Base-by-base conservation (phyloP, 192 early-diverging fungal species). In the Ambispora gerdemannii region DNA sequence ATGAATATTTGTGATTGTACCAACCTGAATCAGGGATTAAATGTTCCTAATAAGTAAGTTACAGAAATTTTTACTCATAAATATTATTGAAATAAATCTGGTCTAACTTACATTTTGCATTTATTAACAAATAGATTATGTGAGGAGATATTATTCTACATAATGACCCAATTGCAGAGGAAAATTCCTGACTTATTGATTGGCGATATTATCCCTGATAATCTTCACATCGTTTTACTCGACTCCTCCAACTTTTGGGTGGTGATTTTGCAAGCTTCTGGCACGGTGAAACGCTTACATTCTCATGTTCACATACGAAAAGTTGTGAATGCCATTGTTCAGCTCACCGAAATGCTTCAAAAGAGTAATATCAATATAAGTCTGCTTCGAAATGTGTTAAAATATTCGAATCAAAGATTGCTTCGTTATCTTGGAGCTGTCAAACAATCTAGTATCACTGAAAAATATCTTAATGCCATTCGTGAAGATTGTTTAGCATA, bases 111-210 rank as follows among this genome's bases (percentile, higher is more conserved):
- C 24, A 24, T 1, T 13, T 20, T 20, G 1, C 6, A 13, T 28
- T 11, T 58, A 27, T 24, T 58, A 58, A 1, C 24, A 13, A 20
- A 1, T 58, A 58, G 55, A 20, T 58, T 58, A 27, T 58, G 55
- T 24, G 55, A 58, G 55, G 55, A 58, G 0, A 58, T 58, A 20
- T 28, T 58, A 58, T 4, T 58, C 1, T 58, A 58, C 24, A 58
- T 58, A 11, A 27, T 58, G 55, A 58, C 55, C 24, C 20, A 25
- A 20, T 58, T 58, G 6, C 55, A 58, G 24, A 24, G 11, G 11
- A 13, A 30, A 1, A 13, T 24, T 58, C 55, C 55, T 13, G 11
- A 58, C 11, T 20, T 1, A 25, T 13, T 1, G 19, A 4, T 2
- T 2, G 55, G 28, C 20, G n/a, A n/a, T n/a, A 58, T 58, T 2